Base-by-base conservation (phyloP, 495 filamentous ascomycete species). In the Venustampulla echinocandica region DNA sequence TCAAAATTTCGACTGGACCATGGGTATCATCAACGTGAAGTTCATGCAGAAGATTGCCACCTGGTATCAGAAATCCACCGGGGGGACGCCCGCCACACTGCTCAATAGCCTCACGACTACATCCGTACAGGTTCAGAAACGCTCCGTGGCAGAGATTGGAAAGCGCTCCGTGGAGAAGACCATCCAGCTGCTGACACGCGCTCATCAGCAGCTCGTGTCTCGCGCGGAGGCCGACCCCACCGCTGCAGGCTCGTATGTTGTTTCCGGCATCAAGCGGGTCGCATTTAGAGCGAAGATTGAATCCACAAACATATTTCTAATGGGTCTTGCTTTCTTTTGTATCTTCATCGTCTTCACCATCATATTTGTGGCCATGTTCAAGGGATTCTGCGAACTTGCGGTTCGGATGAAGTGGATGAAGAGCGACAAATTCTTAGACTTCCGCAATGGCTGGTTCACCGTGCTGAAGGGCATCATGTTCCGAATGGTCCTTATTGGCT, bases 1-100 rank as follows among this genome's bases (percentile, higher is more conserved):
- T 0, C 90, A 97, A 69, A 92, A 97, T 60, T 96, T 97, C 70
- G 82, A 90, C 63, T 98, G 92, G 92, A 90, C 81, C 61, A 93
- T 98, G 87, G 92, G 92, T 56, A 90, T 98, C 58, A 94, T 98
- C 58, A 76, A 76, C 42, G 75, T 98, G 47, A 70, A 72, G 33
- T 98, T 97, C 65, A 74, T 97, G 60, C 86, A 98, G 61, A 68
- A 71, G 23, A 87, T 96, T 50, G 80, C 86, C 44, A 93, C 87
- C 23, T 98, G 92, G 92, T 98, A 97, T 63, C 92, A 95, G 64
- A 84, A 89, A 22, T 72, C 92, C 10, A 98, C 92, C 3, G 92
- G 92, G 25, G 92, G 92, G 44, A 85, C 76, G 18, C 85, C 92
- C 10, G 82, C 89, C 10, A 86, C 81, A 21, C 69, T 94, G 32